Conservation (phyloP, 345 rosid genomes). For the Stellera chamaejasme region DNA sequence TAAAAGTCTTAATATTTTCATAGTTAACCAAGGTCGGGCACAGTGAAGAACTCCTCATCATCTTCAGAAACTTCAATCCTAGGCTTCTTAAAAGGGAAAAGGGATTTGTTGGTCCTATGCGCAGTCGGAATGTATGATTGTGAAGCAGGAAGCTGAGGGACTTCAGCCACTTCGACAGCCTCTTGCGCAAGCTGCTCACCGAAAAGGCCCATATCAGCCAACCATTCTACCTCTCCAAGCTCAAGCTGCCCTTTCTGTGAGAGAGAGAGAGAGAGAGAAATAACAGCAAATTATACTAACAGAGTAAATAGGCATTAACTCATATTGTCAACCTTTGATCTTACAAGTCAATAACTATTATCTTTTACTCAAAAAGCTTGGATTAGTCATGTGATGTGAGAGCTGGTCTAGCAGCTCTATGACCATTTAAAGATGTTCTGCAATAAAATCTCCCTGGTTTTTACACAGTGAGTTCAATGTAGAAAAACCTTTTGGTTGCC, state of each 20-base stretch:
- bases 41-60: conserved; percentile 73
- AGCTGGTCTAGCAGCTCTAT: no score
- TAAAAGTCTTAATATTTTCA: conserved; percentile 2
- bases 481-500: background rate
- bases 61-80: conserved; percentile 49
- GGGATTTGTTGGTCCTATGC: conserved; percentile 39
- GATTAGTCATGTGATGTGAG: no score
- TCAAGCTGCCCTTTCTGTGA: conserved; percentile 72
- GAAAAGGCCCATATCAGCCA: conserved; percentile 64
- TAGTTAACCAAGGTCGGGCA: conserved; percentile 76
- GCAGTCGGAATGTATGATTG: conserved; percentile 27
- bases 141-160: conserved; percentile 64
- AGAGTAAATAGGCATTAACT: background rate
- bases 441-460: background rate
- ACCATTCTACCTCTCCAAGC: conserved; percentile 80
- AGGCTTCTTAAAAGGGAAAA: conserved; percentile 61
- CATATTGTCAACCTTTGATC: background rate
- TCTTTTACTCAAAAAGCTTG: no score
- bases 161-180: conserved; percentile 72
- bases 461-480: background rate
- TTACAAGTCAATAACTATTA: no score
- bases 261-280: no score
- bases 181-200: conserved; percentile 53
- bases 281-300: background rate
- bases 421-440: no score